These are phyloP conservation scores for Insectozyma bohioensis DNA, from an alignment of 1,139 yeast genomes.

Conservation along the genomic window DNA sequence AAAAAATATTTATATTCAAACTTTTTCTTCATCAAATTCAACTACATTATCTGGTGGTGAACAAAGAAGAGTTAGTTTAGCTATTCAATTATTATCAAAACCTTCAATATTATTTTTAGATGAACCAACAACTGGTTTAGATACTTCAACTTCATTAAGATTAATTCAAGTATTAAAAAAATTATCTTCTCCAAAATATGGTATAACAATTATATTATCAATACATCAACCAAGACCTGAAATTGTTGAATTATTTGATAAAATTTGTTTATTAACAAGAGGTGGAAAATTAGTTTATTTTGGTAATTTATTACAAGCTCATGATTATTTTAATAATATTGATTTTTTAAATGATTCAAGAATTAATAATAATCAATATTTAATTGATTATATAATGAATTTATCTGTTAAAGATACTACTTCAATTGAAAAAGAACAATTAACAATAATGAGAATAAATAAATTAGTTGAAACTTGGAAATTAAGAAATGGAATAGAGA, in stretches of 20 bases:
- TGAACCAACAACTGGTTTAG: constrained; percentile 89
- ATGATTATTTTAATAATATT: constrained; percentile 48
- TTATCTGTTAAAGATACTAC: constrained; percentile 67
- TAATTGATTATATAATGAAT: constrained; percentile 67
- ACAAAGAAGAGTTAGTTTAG: constrained; percentile 73
- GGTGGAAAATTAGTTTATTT: constrained; percentile 65
- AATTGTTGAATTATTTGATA: constrained; percentile 64
- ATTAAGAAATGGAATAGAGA: background rate
- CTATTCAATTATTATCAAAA: constrained; percentile 71
- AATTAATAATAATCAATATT: constrained; percentile 18
- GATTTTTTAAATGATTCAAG: constrained; percentile 19
- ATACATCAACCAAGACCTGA: constrained; percentile 88
- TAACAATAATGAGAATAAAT: constrained; percentile 45
- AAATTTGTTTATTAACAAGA: constrained; percentile 65
- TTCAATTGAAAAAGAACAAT: constrained; percentile 40
- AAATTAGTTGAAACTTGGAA: constrained; percentile 54
- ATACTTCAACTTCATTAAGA: constrained; percentile 71
- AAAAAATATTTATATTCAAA: constrained; percentile 54
- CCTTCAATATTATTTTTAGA: constrained; percentile 79
- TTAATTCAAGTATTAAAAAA: constrained; percentile 63
- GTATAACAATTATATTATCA: constrained; percentile 71
- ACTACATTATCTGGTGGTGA: constrained; percentile 81
- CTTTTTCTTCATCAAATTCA: constrained; percentile 25
- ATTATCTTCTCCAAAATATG: constrained; percentile 47
- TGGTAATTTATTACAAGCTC: constrained; percentile 50